Percentiles rank a stretch among this genome's conserved stretches.
These are phyloP conservation scores for Quercus parvula DNA, from an alignment of 306 rosid genomes.

Conservation along the genomic window DNA sequence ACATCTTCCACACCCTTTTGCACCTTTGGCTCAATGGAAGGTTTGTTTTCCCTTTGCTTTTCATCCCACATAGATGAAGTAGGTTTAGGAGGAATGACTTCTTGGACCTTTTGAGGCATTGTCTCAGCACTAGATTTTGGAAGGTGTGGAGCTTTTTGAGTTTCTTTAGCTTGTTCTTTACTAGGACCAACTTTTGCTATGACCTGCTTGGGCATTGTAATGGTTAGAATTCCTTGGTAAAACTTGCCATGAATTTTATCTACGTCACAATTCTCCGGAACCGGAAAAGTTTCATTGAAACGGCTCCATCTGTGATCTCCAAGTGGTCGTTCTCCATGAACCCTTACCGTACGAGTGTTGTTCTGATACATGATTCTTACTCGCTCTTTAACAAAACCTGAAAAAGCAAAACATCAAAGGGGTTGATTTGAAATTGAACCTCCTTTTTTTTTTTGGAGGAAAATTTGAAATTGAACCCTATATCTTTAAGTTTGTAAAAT, in stretches of 20 bases:
- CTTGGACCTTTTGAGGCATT: conserved; percentile 6
- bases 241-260: conserved; percentile 35
- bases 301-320: conserved; percentile 30
- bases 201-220: conserved; percentile 46
- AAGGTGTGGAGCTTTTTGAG: conserved; percentile 10
- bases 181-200: conserved; percentile 4
- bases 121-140: conserved; percentile 7
- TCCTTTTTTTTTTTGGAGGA: too few species aligned
- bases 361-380: conserved; percentile 20
- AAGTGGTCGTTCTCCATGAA: conserved; percentile 51
- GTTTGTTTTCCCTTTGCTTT: conserved; percentile 18
- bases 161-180: conserved; percentile 17
- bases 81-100: conserved; percentile 14
- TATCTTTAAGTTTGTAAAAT: too few species aligned
- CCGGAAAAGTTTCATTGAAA: conserved; percentile 29
- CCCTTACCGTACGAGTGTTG: conserved; percentile 1
- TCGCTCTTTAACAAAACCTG: conserved; percentile 48
- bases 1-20: conserved; percentile 3
- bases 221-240: conserved; percentile 30
- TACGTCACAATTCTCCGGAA: conserved; percentile 33
- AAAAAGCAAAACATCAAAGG: background rate
- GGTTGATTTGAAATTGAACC: too few species aligned
- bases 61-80: background rate
- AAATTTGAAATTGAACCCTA: too few species aligned
- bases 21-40: background rate